These are phyloP conservation scores for Eragrostis curvula DNA, from an alignment of 176 grass and related monocot species.

Conservation along the genomic window DNA sequence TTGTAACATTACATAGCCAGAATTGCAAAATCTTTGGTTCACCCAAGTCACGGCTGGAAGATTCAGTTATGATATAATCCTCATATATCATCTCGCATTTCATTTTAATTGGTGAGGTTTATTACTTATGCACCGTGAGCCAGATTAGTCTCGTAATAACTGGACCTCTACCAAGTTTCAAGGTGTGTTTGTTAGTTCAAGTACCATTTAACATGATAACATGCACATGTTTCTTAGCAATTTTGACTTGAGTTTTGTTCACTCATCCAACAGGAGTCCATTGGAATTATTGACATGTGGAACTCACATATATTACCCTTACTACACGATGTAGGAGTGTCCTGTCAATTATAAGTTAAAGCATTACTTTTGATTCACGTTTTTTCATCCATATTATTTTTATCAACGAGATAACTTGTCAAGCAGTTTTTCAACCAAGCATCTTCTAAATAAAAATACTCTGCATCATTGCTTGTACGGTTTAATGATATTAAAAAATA, in stretches of 20 bases:
- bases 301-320: background rate
- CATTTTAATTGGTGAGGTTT: background rate
- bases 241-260: constrained; percentile 8
- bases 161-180: constrained; percentile 4
- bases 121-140: background rate
- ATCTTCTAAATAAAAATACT: constrained; percentile 10
- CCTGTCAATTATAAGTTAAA: background rate
- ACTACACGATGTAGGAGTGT: background rate
- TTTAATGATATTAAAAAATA: constrained; percentile 1
- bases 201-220: background rate
- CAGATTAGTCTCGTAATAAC: background rate
- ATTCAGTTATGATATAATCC: background rate
- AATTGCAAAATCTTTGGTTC: constrained; percentile 15
- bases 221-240: background rate
- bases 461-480: background rate
- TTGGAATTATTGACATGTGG: background rate
- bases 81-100: background rate
- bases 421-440: constrained; percentile 4
- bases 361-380: background rate
- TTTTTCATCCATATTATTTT: background rate
- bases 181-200: background rate
- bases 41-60: constrained; percentile 19
- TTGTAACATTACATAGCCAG: background rate
- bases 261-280: background rate
- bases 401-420: constrained; percentile 18